phyloP scores from a whole-genome alignment of 164 flowering plant species.

The Stephania yunnanensis region DNA sequence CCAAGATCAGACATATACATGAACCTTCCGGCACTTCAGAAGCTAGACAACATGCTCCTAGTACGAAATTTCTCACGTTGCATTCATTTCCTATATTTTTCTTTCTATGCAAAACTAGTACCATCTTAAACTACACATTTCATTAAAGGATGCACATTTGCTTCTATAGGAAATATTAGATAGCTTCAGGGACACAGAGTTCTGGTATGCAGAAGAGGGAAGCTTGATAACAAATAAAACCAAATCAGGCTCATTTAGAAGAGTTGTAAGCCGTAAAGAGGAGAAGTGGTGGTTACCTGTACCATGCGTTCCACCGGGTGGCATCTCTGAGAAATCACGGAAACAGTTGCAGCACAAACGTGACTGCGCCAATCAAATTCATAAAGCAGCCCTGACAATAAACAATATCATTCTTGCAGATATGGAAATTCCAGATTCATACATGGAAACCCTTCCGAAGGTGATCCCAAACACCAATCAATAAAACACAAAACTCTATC shows the following conservation, averaged over 20 bases:
- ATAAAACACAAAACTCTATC: neutral
- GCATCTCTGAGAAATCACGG: conserved; percentile 69
- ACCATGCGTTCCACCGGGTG: conserved; percentile 66
- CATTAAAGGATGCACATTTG: neutral
- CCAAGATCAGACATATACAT: conserved; percentile 77
- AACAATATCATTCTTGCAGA: conserved; percentile 69
- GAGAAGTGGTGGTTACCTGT: conserved; percentile 99
- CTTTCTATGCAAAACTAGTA: neutral
- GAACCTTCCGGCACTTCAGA: conserved; percentile 83
- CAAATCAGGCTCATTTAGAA: conserved; percentile 57
- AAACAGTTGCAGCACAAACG: conserved; percentile 71
- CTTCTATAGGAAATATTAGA: conserved; percentile 63
- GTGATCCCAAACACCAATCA: conserved; percentile 25
- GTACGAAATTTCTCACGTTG: conserved; percentile 35
- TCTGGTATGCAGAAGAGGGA: conserved; percentile 72
- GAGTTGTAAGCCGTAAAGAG: conserved; percentile 52
- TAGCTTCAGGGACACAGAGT: conserved; percentile 56
- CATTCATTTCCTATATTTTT: neutral
- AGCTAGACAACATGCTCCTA: conserved; percentile 82
- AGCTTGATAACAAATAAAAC: conserved; percentile 40
- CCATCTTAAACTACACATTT: neutral
- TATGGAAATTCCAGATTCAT: conserved; percentile 85
- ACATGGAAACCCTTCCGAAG: conserved; percentile 81
- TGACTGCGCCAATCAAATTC: conserved; percentile 78
- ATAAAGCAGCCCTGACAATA: conserved; percentile 92